Base-by-base conservation (phyloP, 352 stramenopile genomes). In the Phytophthora pisi region DNA sequence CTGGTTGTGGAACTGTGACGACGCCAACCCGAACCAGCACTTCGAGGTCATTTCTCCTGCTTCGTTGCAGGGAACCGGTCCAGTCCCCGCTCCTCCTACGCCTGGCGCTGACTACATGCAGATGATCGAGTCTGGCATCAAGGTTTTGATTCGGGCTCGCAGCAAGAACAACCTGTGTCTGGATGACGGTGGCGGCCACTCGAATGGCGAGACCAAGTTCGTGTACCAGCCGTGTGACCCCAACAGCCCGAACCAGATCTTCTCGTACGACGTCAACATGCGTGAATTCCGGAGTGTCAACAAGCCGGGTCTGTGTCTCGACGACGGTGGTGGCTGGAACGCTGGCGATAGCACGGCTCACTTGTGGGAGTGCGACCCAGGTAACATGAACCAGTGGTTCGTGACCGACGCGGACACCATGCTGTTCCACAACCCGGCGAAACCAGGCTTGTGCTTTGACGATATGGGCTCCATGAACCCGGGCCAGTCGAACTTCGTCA, bases 371-470 rank as follows among this genome's bases (percentile, higher is more conserved):
- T 78, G 70, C 43, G 46, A 74, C 18, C n/a, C 45, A 16, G 54
- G 57, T 13, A 68, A 74, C 38, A 26, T 26, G 40, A 77, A 77
- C 42, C 73, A 80, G 51, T 63, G 57, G 50, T 75, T 77, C 57
- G 42, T 56, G 24, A 47, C 61, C 10, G 69, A 80, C 30, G 10
- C 61, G 1, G 36, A 58, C 23, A 71, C 61, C 8, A 15, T 70
- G 31, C 28, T 80, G 34, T 40, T 40, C 7, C 58, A 51, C 11
- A 75, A 66, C 50, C 68, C 65, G 3, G 66, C 59, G 2, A 75
- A 75, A 24, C 31, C 52, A 6, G 53, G 47, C 42, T n/a, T 79
- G 46, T 80, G 73, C 36, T 52, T 78, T 28, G 65, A 75, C 13
- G 68, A 77, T 18, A 43, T 43, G 6, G 50, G 51, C n/a, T 53